A percentile compares a stretch with the other conserved stretches of the same genome.
Conservation (phyloP, 768 basidiomycete genomes). For the Terana coerulea region DNA sequence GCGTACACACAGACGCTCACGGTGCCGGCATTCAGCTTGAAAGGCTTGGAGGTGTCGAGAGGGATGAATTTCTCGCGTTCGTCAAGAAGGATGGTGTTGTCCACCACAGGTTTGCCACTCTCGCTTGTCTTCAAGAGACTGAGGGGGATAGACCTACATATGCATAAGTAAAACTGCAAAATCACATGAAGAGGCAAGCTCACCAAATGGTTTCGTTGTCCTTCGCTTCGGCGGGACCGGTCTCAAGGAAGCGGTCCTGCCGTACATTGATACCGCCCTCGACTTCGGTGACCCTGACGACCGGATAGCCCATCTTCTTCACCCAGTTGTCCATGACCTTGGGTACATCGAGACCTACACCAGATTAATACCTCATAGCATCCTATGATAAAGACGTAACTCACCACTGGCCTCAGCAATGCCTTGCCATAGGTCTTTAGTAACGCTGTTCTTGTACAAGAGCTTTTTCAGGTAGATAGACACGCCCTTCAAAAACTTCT, state of each 20-base stretch:
- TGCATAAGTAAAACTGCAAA: background rate
- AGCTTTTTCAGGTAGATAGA: conserved; percentile 89
- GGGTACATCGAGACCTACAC: conserved; percentile 61
- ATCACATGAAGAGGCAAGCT: background rate
- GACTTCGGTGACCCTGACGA: conserved; percentile 81
- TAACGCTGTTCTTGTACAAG: conserved; percentile 81
- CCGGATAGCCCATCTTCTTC: conserved; percentile 84
- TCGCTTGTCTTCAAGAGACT: conserved; percentile 59
- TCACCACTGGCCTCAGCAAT: conserved; percentile 68
- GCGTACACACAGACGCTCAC: conserved; percentile 79
- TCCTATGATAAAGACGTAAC: conserved; percentile 4
- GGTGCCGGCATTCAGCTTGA: conserved; percentile 90
- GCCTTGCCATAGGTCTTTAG: conserved; percentile 84
- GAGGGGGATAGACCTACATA: conserved; percentile 76
- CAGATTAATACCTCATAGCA: background rate
- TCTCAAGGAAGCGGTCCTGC: conserved; percentile 92
- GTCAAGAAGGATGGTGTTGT: conserved; percentile 62
- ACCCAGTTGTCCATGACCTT: conserved; percentile 92
- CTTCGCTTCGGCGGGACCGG: conserved; percentile 41
- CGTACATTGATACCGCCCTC: conserved; percentile 68
- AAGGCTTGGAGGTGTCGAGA: conserved; percentile 72
- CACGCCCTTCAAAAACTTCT: conserved; percentile 81
- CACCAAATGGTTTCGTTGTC: conserved; percentile 20
- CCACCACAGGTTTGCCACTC: conserved; percentile 52
- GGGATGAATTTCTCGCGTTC: conserved; percentile 64